Evolutionary conservation across 768 basidiomycete genomes (phyloP), one percentile per base, ranked within the genome.

Genomic region (Pleurotus tuber-regium): DNA sequence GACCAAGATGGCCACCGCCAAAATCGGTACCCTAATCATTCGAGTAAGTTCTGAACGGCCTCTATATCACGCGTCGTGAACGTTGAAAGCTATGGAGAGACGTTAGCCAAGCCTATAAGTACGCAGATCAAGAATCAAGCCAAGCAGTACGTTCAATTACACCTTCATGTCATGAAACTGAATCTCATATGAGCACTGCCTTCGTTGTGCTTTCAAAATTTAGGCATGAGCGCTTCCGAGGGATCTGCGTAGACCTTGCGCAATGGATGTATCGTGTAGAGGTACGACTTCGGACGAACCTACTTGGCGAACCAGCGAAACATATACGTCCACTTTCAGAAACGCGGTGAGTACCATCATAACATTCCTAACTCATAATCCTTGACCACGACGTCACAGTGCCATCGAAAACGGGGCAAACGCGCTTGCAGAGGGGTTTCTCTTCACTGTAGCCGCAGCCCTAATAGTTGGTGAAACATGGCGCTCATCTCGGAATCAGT

Each of bases 361-460:
- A 3, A 14, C n/a, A 18, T 29, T 33, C 33, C 16, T 43, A 25
- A 10, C 18, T 11, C 38, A 19, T 9, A 14, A 3, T 21, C 16
- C 31, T 31, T 18, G 6, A 5, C 11, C 30, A 11, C 18, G 30
- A 18, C 33, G 16, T 29, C 29, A 16, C 56, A 90, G 89, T 53
- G 91, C 91, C 0, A 87, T 93, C 53, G 89, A 92, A 53, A 91
- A 87, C 58, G 91, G 91, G 18, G 88, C 91, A 12, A 93, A 92
- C 57, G 75, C 84, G 4, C 73, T 93, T 4, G 91, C 91, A 0
- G 91, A 93, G 66, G 88, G 88, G 0, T 93, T 93, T 57, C 76
- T 93, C 2, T 93, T 93, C 61, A 62, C 71, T 16, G 91, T 93
- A 2, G 90, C 91, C 0, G 84, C 86, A 1, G 66, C 66, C 0